Conservation (phyloP, 768 basidiomycete genomes). For the Leccinum imitatum region DNA sequence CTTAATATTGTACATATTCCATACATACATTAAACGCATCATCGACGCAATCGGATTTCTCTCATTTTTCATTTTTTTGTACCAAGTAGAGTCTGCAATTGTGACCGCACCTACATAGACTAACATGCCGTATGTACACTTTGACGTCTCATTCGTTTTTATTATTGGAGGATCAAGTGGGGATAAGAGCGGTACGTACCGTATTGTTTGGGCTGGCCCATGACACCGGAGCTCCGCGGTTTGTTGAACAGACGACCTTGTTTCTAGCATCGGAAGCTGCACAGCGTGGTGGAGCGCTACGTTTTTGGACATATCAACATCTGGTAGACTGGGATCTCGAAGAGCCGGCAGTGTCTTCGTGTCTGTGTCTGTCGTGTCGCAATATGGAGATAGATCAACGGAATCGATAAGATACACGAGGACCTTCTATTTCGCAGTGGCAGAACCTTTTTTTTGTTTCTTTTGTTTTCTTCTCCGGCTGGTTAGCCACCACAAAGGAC, state of each 20-base stretch:
- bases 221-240: slow-evolving; percentile 33
- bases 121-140: slow-evolving; percentile 28
- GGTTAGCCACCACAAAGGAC: not conserved
- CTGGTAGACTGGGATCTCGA: slow-evolving; percentile 12
- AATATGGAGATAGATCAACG: slow-evolving; percentile 18
- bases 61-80: slow-evolving; percentile 24
- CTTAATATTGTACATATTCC: slow-evolving; percentile 39
- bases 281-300: slow-evolving; percentile 5
- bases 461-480: not conserved
- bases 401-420: slow-evolving; percentile 24
- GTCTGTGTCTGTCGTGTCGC: not conserved
- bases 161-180: slow-evolving; percentile 14
- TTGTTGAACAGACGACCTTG: slow-evolving; percentile 4
- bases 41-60: slow-evolving; percentile 28
- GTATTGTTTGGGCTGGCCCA: slow-evolving; percentile 7
- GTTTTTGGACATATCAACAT: slow-evolving; percentile 12
- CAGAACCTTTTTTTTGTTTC: not conserved
- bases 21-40: slow-evolving; percentile 30
- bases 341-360: not conserved
- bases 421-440: not conserved
- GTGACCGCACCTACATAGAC: slow-evolving; percentile 18
- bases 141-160: slow-evolving; percentile 14
- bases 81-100: slow-evolving; percentile 23
- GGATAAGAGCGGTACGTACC: slow-evolving; percentile 24
- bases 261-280: slow-evolving; percentile 6